A percentile compares a stretch with the other conserved stretches of the same genome.
Evolutionary conservation across 768 basidiomycete genomes (phyloP).

Genomic region (Rhodocollybia butyracea): DNA sequence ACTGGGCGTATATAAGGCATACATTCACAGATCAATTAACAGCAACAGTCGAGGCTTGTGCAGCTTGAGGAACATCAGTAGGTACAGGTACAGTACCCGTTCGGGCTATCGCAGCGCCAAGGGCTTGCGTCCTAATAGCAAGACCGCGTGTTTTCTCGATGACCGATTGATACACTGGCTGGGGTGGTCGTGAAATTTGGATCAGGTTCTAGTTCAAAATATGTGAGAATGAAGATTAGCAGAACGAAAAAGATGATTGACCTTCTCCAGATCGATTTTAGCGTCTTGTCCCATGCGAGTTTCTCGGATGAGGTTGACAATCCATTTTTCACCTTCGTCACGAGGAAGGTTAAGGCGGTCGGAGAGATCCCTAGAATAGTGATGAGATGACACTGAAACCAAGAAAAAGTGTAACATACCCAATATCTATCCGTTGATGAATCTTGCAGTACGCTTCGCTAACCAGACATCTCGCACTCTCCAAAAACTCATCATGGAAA

Average conservation of each 20-base stretch:
- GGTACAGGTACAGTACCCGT: conserved; percentile 17
- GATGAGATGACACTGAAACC: not conserved
- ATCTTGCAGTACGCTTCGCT: conserved; percentile 98
- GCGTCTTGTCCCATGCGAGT: conserved; percentile 96
- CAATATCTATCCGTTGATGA: conserved; percentile 89
- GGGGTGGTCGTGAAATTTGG: conserved; percentile 86
- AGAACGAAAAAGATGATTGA: conserved; percentile 19
- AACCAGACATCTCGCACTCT: conserved; percentile 93
- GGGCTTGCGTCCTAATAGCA: conserved; percentile 85
- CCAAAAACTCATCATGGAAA: conserved; percentile 91
- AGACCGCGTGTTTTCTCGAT: conserved; percentile 95
- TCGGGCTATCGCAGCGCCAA: conserved; percentile 67
- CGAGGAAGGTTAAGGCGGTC: conserved; percentile 89
- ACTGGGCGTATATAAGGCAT: not conserved
- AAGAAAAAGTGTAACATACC: conserved; percentile 36
- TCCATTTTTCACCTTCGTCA: conserved; percentile 99
- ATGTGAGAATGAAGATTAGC: not conserved
- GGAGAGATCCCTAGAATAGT: conserved; percentile 70
- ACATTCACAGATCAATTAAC: conserved; percentile 16
- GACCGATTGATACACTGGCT: conserved; percentile 89
- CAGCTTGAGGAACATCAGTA: not conserved
- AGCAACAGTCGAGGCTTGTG: conserved; percentile 15
- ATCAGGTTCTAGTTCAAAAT: conserved; percentile 80
- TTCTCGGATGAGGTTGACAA: conserved; percentile 97
- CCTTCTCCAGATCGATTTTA: conserved; percentile 96